Base-by-base conservation (phyloP, 129 eudicot genomes). In the Artemisia tridentata region DNA sequence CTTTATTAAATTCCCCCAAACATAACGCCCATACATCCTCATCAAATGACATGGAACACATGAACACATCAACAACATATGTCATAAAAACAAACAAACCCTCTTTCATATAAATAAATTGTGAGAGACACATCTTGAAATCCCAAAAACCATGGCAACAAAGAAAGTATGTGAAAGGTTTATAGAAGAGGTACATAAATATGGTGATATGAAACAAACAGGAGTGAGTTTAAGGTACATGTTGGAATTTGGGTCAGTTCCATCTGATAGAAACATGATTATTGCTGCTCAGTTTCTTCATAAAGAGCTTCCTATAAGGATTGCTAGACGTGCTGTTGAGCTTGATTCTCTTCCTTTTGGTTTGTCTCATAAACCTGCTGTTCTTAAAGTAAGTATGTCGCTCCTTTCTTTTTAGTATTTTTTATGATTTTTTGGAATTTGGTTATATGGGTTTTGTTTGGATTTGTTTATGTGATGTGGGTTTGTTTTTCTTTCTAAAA, bases 191-290 rank as follows among this genome's bases (percentile, higher is more conserved):
- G 96, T 90, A 47, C 95, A 85, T 5, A 76, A 73, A 75, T 89
- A 86, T 91, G 98, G 95, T 12, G 68, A 77, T 0, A 78, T 89
- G 95, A 92, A 87, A 56, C 98, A 89, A 72, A 92, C 86, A 12
- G 98, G 98, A 5, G 96, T 92, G 2, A 85, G 86, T 66, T 84
- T 92, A 60, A 84, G 90, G 15, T 88, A 92, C 82, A 92, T 93
- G 98, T 77, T 87, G 91, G 98, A 93, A 61, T 93, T 93, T 54
- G 98, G 98, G 17, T 93, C 95, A n/a, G 64, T 68, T 18, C 89
- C 91, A 71, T 85, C 90, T 3, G 74, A 75, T 14, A 80, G 92
- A 0, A 89, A 87, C 72, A 71, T 87, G 77, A 73, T 93, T n/a
- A 71, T 89, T 5, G 83, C 96, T 0, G 90, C 98, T 73, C 98